Conservation (phyloP, 2,329 filamentous ascomycete genomes). For the Graphilbum sp. region DNA sequence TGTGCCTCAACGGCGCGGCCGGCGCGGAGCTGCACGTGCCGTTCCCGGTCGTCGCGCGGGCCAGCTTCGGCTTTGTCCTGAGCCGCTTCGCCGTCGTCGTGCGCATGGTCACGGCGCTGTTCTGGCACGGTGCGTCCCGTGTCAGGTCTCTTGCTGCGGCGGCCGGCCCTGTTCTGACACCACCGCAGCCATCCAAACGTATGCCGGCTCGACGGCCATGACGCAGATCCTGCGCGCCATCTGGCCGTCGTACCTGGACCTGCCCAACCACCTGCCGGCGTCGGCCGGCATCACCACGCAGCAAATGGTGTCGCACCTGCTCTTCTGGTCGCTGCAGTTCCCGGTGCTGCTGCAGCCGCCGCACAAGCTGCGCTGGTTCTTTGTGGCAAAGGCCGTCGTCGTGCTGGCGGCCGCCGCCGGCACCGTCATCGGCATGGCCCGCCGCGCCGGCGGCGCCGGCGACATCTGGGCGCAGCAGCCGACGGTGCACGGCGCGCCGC, state of each 20-base stretch:
- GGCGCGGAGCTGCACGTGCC: slow-evolving; percentile 27
- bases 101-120: slow-evolving; percentile 15
- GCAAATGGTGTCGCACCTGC: slow-evolving; percentile 31
- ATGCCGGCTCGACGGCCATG: slow-evolving; percentile 15
- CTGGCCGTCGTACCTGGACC: slow-evolving; percentile 23
- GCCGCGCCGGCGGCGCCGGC: slow-evolving; percentile 25
- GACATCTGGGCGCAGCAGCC: slow-evolving; percentile 1
- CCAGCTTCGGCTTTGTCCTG: slow-evolving; percentile 17
- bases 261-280: slow-evolving; percentile 23
- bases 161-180: too few relatives aligned
- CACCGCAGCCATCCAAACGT: slow-evolving; percentile 18
- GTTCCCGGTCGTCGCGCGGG: slow-evolving; percentile 17
- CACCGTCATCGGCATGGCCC: slow-evolving; percentile 59
- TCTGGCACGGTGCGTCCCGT: too few relatives aligned
- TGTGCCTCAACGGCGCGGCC: slow-evolving; percentile 27
- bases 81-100: slow-evolving; percentile 14
- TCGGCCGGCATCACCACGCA: slow-evolving; percentile 29
- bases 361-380: slow-evolving; percentile 29
- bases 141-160: too few relatives aligned
- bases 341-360: slow-evolving; percentile 33
- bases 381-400: slow-evolving; percentile 20
- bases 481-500: not conserved
- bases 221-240: slow-evolving; percentile 18
- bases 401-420: not conserved
- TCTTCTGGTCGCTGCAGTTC: slow-evolving; percentile 32